Evolutionary conservation across 768 basidiomycete species (phyloP), one percentile per base, ranked within the genome.

Genomic region (Boletus fagicola): DNA sequence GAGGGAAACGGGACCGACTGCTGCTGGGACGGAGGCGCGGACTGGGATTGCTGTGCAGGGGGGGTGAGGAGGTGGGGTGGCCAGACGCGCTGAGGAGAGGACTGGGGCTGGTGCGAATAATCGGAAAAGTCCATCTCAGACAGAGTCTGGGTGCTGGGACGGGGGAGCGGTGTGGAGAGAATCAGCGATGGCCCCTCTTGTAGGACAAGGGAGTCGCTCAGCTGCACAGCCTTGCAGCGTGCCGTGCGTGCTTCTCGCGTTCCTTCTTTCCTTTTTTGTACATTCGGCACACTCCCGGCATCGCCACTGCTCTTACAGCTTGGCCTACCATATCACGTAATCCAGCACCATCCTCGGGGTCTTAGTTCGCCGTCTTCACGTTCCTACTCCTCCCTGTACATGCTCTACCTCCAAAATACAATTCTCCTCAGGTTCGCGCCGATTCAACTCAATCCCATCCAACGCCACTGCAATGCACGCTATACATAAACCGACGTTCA

Each of bases 101-200:
- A 75, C 67, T 18, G 74, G 57, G 51, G 68, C 30, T 30, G 30
- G 5, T 51, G 83, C 56, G 67, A 77, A 30, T 55, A 62, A 33
- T 65, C 65, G 0, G 55, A 3, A 31, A 56, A 70, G 57, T 71
- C 69, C 69, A 71, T 71, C 48, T 46, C 44, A 18, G 31, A 28
- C 11, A 10, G 3, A 10, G 18, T 10, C 9, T 8, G 4, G 20
- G 40, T 36, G 1, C 20, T 26, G 35, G 28, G 42, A 18, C 16
- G 44, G 44, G 22, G 36, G 26, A 5, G 6, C 5, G 16, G 10
- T 8, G 38, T 16, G 28, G 40, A 36, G 8, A 15, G n/a, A n/a
- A n/a, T n/a, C n/a, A n/a, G n/a, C n/a, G 38, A 33, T 3, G 46
- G 12, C 35, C 42, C 43, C 45, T 58, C 61, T 65, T 68, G 61